Evolutionary conservation across 176 grass and related monocot species (phyloP).

Genomic region (Sorghum bicolor): DNA sequence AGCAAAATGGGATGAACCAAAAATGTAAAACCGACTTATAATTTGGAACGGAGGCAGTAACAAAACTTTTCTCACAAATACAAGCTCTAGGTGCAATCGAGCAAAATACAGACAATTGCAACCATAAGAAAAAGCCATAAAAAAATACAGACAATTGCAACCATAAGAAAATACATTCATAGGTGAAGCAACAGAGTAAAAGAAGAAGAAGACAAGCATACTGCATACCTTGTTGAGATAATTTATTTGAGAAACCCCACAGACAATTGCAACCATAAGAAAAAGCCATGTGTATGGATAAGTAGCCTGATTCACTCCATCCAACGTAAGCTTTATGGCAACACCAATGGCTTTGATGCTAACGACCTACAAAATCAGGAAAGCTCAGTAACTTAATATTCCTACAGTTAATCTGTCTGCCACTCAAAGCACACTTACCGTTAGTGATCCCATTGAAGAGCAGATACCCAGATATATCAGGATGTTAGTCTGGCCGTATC

Average conservation of each 20-base stretch:
- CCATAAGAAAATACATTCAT: constrained; percentile 19
- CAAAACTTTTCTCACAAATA: not conserved
- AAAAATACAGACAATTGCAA: too few relatives aligned
- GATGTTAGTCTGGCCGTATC: constrained; percentile 89
- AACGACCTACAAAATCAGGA: constrained; percentile 54
- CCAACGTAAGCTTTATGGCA: constrained; percentile 89
- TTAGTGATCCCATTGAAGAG: constrained; percentile 93
- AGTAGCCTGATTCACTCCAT: constrained; percentile 74
- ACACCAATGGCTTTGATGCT: constrained; percentile 96
- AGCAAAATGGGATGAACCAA: too few relatives aligned
- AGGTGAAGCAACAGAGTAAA: not conserved
- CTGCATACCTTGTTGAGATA: constrained; percentile 91
- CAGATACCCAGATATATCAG: constrained; percentile 92
- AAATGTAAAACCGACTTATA: too few relatives aligned
- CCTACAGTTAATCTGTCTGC: not conserved
- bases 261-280: constrained; percentile 67
- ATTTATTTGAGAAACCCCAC: constrained; percentile 87
- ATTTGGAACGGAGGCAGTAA: too few relatives aligned
- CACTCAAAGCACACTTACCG: constrained; percentile 48
- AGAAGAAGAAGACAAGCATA: too few relatives aligned
- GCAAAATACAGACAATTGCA: constrained; percentile 28
- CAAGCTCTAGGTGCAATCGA: not conserved
- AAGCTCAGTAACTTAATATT: not conserved
- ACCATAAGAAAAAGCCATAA: too few relatives aligned
- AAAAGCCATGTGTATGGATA: constrained; percentile 94